Base-by-base conservation (phyloP, 805 yeast species). In the Wickerhamomyces chambardii region DNA sequence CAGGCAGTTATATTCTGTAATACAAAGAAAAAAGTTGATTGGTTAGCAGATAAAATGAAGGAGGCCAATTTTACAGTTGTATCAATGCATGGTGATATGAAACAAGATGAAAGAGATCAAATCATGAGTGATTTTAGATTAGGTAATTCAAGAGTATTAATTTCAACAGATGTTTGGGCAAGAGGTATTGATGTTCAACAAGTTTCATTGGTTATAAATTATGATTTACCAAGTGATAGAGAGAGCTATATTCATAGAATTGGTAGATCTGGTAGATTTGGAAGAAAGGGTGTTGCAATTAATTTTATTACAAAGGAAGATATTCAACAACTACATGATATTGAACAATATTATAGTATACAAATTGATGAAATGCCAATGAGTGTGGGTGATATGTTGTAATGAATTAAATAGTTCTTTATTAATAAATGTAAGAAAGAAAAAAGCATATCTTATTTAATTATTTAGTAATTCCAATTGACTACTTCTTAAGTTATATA, bases 111-210 rank as follows among this genome's bases (percentile, higher is more conserved):
- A 59, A 75, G 98, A 65, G 97, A 92, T 63, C 67, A 75, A 51
- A 84, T 92, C 50, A 92, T 92, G 98, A 77, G 78, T 59, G 97
- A 89, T 61, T 92, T 92, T 76, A 74, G 98, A 61, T 70, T 82
- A 40, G 98, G 98, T 40, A 76, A 83, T 47, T 84, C 96, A 36
- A 76, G 98, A 58, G 90, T 92, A 34, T 69, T 92, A 58, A 92
- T 92, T 56, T 82, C 97, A 47, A 92, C 98, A 29, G 98, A 92
- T 64, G 83, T 92, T 53, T 84, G 90, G 81, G 98, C 98, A 34
- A 75, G 98, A 64, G 98, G 98, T 57, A 92, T 90, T 47, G 98
- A 90, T 64, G 97, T 90, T 41, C 98, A 90, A 68, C 97, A 90
- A 59, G 96, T 90, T 33, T 89, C 97, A 11, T 66, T 90, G 47